phyloP scores from a whole-genome alignment of 2,329 filamentous ascomycete species.

The Pyricularia sp. region DNA sequence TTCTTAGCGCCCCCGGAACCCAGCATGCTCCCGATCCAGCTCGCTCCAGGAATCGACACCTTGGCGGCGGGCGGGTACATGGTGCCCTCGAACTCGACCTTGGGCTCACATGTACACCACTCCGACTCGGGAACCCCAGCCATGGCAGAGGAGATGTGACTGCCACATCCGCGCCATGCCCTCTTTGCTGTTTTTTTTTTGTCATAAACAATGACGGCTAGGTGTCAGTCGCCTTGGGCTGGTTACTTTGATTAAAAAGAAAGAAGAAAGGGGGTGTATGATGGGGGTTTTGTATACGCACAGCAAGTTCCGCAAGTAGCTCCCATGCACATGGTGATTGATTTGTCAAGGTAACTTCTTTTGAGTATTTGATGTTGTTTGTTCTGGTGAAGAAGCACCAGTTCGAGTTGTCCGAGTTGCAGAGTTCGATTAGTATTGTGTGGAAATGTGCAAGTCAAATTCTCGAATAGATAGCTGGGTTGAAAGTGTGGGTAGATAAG shows the following conservation, averaged over 20 bases:
- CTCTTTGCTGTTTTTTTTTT: constrained; percentile 30
- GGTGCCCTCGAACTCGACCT: constrained; percentile 31
- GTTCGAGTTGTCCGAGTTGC: too few relatives aligned
- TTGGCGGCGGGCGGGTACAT: constrained; percentile 34
- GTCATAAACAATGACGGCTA: not conserved
- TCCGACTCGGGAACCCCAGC: constrained; percentile 30
- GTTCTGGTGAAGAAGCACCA: not conserved
- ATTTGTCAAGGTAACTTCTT: not conserved
- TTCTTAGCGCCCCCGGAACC: constrained; percentile 10
- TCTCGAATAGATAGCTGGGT: not conserved
- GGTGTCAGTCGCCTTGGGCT: not conserved
- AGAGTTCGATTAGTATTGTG: not conserved
- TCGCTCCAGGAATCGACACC: constrained; percentile 26
- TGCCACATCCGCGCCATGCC: constrained; percentile 40
- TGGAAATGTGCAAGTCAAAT: not conserved
- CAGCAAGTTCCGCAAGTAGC: constrained; percentile 31
- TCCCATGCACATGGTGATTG: constrained; percentile 28
- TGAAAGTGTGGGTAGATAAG: not conserved
- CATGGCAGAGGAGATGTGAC: constrained; percentile 35
- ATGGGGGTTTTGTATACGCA: constrained; percentile 15
- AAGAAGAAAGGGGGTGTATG: not conserved
- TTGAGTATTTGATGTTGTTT: not conserved
- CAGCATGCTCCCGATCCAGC: constrained; percentile 24
- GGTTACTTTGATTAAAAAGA: too few relatives aligned
- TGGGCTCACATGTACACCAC: constrained; percentile 38